A percentile compares a stretch with the other conserved stretches of the same genome.
phyloP scores from a whole-genome alignment of 2,329 filamentous ascomycete species.

The Cladosporium sphaerospermum region DNA sequence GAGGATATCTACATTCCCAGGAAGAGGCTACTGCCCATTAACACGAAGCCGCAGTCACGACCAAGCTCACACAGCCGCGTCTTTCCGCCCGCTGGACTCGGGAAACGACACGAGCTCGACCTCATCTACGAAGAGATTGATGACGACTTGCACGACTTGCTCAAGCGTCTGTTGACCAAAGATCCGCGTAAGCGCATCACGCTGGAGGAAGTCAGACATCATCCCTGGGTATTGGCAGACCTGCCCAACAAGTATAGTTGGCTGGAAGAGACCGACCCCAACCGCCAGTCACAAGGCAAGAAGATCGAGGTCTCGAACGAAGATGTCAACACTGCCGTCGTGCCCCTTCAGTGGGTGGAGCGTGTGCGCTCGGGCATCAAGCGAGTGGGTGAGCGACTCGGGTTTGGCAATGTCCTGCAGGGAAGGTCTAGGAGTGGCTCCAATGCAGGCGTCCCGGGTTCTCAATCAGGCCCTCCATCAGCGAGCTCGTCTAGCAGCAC shows the following conservation, averaged over 20 bases:
- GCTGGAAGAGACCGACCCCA: conserved; percentile 92
- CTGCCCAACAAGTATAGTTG: conserved; percentile 69
- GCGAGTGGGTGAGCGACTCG: conserved; percentile 39
- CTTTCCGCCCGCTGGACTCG: conserved; percentile 44
- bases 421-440: conserved; percentile 45
- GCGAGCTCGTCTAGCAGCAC: conserved; percentile 49
- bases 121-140: conserved; percentile 82
- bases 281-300: conserved; percentile 67
- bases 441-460: conserved; percentile 31
- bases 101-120: conserved; percentile 70
- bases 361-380: conserved; percentile 72
- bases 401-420: conserved; percentile 33
- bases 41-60: conserved; percentile 40
- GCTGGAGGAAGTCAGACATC: conserved; percentile 84
- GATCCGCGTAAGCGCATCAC: conserved; percentile 85
- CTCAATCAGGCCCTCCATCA: conserved; percentile 48
- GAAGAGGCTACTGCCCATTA: conserved; percentile 69
- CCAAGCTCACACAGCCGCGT: conserved; percentile 42
- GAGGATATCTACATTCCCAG: conserved; percentile 86
- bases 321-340: conserved; percentile 84
- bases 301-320: conserved; percentile 88
- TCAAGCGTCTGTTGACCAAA: conserved; percentile 76
- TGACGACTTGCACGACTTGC: conserved; percentile 69
- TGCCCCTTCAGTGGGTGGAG: conserved; percentile 81
- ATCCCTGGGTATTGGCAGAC: conserved; percentile 81